Base-by-base conservation (phyloP, 768 basidiomycete genomes). In the Pleurotus sapidus region DNA sequence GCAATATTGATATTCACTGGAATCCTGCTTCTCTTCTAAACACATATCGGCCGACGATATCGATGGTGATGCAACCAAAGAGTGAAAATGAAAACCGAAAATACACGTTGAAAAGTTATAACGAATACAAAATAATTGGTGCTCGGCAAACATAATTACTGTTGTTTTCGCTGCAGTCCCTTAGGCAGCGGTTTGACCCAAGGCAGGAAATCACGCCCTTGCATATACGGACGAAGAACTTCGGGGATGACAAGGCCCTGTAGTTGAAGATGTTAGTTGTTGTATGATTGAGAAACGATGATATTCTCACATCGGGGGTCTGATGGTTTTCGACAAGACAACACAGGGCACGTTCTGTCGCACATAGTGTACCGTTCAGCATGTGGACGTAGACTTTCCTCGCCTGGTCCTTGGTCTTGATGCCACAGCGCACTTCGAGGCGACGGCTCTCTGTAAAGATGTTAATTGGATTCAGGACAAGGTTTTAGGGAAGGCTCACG, bases 261-360 rank as follows among this genome's bases (percentile, higher is more conserved):
- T n/a, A 49, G 27, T 23, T 34, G 24, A 25, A 15, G n/a, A 23
- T 17, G 46, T 63, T 50, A 60, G 37, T 55, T 30, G 38, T n/a
- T 24, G n/a, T 15, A 8, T 46, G 47, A 34, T 37, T 56, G 56
- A 60, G 24, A 53, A 34, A 34, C 30, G 17, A 37, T 34, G 42
- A 27, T 7, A 14, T 51, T 77, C 87, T 57, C 65, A 96, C 95
- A 49, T 97, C 94, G 0, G 90, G 81, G 0, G 95, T 98, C 75
- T 99, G 97, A 70, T 96, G 94, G 72, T 98, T 98, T 76, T 99
- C 97, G n/a, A 94, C 95, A 57, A 99, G 65, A 72, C 97, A 98
- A 73, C 96, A 98, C 17, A 98, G 77, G 1, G 97, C 93, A 39
- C 97, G 91, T 74, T 96, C 93, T 1, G 97, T 98, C 1, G 97